Conservation (phyloP, 108 stramenopile genomes). For the Nitzschia inconspicua region DNA sequence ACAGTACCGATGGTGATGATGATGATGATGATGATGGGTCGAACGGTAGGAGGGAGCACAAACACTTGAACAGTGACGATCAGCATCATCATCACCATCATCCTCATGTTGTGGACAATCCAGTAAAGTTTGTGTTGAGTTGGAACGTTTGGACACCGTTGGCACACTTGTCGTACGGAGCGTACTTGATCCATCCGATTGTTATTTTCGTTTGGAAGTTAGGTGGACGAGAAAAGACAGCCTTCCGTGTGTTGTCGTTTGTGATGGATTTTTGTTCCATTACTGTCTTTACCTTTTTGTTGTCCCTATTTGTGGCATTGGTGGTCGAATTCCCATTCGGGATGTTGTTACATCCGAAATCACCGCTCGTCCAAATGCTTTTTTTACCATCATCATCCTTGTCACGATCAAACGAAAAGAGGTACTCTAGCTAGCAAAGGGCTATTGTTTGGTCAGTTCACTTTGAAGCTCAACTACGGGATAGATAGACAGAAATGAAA, state of each 20-base stretch:
- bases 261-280: conserved; percentile 30
- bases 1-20: not conserved
- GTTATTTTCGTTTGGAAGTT: conserved; percentile 46
- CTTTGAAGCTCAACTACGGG: no score
- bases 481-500: no score
- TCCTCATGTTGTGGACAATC: not conserved
- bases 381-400: no score
- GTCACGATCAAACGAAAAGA: no score
- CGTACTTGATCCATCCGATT: conserved; percentile 58
- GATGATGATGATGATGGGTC: not conserved
- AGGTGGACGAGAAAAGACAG: conserved; percentile 30
- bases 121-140: conserved; percentile 20
- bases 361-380: no score
- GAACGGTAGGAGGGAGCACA: no score
- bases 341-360: conserved; percentile 17
- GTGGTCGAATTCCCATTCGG: conserved; percentile 43
- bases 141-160: conserved; percentile 53
- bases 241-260: conserved; percentile 30
- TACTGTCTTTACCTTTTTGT: conserved; percentile 34
- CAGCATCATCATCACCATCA: no score
- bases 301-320: conserved; percentile 23
- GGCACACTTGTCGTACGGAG: conserved; percentile 41
- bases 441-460: no score
- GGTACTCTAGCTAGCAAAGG: no score
- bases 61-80: no score